These are phyloP conservation scores for Suillus clintonianus DNA, from an alignment of 768 basidiomycete species.

Conservation along the genomic window DNA sequence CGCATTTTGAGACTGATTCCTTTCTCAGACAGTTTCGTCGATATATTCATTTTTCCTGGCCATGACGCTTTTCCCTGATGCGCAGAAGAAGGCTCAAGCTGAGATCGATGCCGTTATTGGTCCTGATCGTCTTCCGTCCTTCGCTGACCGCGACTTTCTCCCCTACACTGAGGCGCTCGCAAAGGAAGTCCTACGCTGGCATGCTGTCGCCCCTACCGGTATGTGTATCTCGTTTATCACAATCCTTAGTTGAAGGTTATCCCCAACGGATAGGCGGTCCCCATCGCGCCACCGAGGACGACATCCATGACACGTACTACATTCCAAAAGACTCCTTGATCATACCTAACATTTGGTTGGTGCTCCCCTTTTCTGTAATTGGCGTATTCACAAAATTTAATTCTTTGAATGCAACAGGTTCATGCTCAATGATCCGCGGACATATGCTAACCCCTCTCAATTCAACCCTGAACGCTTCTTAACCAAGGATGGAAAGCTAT, in stretches of 20 bases:
- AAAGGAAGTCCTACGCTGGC: constrained; percentile 17
- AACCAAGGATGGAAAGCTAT: constrained; percentile 4
- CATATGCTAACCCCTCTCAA: constrained; percentile 23
- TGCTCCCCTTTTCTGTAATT: constrained; percentile 1
- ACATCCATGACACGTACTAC: constrained; percentile 60
- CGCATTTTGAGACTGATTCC: neutral
- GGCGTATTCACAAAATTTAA: constrained; percentile 1
- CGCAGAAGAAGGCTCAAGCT: constrained; percentile 57
- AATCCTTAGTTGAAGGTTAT: constrained; percentile 18
- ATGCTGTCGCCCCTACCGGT: constrained; percentile 41
- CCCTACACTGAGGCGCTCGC: constrained; percentile 47
- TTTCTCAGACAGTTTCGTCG: constrained; percentile 22
- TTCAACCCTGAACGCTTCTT: constrained; percentile 34
- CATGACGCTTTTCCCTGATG: constrained; percentile 40
- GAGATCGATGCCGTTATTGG: constrained; percentile 66
- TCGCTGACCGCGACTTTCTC: constrained; percentile 57
- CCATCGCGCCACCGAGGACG: constrained; percentile 58
- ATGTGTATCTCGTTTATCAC: constrained; percentile 35
- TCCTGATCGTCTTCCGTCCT: constrained; percentile 59
- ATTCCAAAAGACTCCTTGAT: constrained; percentile 53
- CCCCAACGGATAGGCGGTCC: constrained; percentile 30
- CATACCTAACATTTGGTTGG: constrained; percentile 37
- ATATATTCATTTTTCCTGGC: constrained; percentile 34
- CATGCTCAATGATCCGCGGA: constrained; percentile 28
- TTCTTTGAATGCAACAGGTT: constrained; percentile 15